These are phyloP conservation scores for Setomelanomma holmii DNA, from an alignment of 2,329 filamentous ascomycete genomes.

Conservation along the genomic window DNA sequence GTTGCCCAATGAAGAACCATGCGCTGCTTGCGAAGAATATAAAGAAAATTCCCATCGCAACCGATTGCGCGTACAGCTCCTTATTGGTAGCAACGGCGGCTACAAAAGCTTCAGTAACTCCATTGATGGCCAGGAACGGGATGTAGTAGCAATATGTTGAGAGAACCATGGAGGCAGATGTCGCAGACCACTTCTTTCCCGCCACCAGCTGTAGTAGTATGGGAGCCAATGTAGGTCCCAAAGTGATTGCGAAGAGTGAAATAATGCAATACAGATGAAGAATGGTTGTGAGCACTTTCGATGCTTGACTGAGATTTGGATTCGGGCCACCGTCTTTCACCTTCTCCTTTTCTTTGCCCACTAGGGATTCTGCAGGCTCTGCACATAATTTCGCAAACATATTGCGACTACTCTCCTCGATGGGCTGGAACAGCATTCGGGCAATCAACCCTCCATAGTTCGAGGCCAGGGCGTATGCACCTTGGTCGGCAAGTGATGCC, in stretches of 20 bases:
- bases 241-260: conserved; percentile 69
- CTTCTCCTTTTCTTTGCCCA: conserved; percentile 1
- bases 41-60: conserved; percentile 87
- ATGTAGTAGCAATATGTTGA: conserved; percentile 90
- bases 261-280: conserved; percentile 78
- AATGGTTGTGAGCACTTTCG: conserved; percentile 66
- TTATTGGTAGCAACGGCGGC: conserved; percentile 79
- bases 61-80: conserved; percentile 77
- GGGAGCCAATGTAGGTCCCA: conserved; percentile 79
- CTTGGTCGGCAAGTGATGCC: conserved; percentile 80
- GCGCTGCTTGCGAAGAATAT: conserved; percentile 76
- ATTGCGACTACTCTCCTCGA: conserved; percentile 91
- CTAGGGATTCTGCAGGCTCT: conserved; percentile 34
- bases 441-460: conserved; percentile 91
- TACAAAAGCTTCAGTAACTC: conserved; percentile 90
- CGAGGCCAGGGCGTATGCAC: conserved; percentile 88
- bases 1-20: conserved; percentile 74
- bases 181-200: conserved; percentile 75
- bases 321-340: conserved; percentile 20
- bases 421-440: conserved; percentile 88
- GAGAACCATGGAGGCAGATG: conserved; percentile 76
- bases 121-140: conserved; percentile 89
- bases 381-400: conserved; percentile 84
- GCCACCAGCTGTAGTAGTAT: conserved; percentile 77
- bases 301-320: conserved; percentile 48